Evolutionary conservation across 1,284 basidiomycete genomes (phyloP), one percentile per base, ranked within the genome.

Genomic region (Kalmanozyma brasiliensis): DNA sequence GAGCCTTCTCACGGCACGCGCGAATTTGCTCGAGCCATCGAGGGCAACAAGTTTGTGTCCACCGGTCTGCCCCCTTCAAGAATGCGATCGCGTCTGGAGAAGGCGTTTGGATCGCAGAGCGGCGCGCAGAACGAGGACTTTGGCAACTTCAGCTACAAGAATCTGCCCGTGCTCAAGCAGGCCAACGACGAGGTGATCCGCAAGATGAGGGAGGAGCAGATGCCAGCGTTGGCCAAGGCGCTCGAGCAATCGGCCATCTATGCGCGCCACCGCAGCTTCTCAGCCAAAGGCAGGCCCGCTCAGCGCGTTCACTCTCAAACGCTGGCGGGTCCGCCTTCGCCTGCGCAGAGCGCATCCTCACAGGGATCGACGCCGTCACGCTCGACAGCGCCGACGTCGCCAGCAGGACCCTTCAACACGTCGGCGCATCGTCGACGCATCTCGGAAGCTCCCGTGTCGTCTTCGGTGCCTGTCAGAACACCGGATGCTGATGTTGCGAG

Each of bases 161-260:
- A 99, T 78, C 83, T 98, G 43, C 93, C 94, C 0, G 89, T 98
- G 10, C 85, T 98, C 81, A 98, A 98, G 85, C 94, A 98, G 83
- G 94, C 93, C 20, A 99, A 99, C 82, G 96, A 99, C 83, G 94
- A 98, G 81, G 90, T 98, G 71, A 96, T 99, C 77, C 89, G 93
- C 57, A 95, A 96, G 84, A 87, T 98, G 81, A 45, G 68, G 35
- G 81, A 80, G 30, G 85, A 86, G 52, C 84, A 83, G 35, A 42
- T 66, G 62, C 47, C 70, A 24, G 60, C 74, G 51, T 46, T 75
- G 51, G 45, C 73, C 52, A 59, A 81, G 52, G 67, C 70, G 32
- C 55, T 70, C 11, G 70, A 73, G 47, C 68, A 64, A 29, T 59
- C 66, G 44, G 46, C 56, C 20, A 62, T 70, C 40, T 78, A 82